A percentile compares a stretch with the other conserved stretches of the same genome.
phyloP scores from a whole-genome alignment of 441 rosid species.

The Dalechampia spathulata region DNA sequence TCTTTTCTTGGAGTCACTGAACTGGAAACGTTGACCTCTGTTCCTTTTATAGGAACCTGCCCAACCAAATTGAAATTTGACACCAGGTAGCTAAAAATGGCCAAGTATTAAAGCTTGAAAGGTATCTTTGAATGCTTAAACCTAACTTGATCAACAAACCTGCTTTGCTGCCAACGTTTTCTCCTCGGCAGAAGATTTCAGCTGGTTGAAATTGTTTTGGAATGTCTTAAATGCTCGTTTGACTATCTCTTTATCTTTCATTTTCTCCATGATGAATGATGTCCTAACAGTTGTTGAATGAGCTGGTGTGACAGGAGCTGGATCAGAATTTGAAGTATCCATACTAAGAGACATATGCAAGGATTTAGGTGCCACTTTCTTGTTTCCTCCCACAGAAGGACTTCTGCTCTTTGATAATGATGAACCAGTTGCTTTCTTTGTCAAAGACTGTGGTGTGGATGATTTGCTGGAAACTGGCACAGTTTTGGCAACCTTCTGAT shows the following conservation, averaged over 20 bases:
- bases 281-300: slow-evolving; percentile 39
- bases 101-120: slow-evolving; percentile 4
- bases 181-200: slow-evolving; percentile 36
- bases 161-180: slow-evolving; percentile 41
- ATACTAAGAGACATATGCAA: slow-evolving; percentile 60
- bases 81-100: not conserved
- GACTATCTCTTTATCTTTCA: slow-evolving; percentile 98
- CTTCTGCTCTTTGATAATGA: slow-evolving; percentile 28
- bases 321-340: slow-evolving; percentile 39
- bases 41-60: slow-evolving; percentile 43
- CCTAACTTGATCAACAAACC: slow-evolving; percentile 30
- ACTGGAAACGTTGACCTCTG: slow-evolving; percentile 34
- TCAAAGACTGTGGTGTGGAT: slow-evolving; percentile 34
- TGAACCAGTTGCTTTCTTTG: slow-evolving; percentile 32
- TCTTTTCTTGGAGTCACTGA: slow-evolving; percentile 36
- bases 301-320: slow-evolving; percentile 26
- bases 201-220: slow-evolving; percentile 47
- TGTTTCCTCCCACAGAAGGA: slow-evolving; percentile 29
- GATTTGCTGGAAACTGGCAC: slow-evolving; percentile 26
- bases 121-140: slow-evolving; percentile 4
- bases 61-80: slow-evolving; percentile 12
- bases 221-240: slow-evolving; percentile 87
- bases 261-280: slow-evolving; percentile 83
- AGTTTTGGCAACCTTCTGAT: slow-evolving; percentile 49
- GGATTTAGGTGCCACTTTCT: slow-evolving; percentile 66